Percentiles rank a stretch among this genome's conserved stretches.
phyloP scores from a whole-genome alignment of 352 stramenopile genomes.

The Pythium folliculosum region DNA sequence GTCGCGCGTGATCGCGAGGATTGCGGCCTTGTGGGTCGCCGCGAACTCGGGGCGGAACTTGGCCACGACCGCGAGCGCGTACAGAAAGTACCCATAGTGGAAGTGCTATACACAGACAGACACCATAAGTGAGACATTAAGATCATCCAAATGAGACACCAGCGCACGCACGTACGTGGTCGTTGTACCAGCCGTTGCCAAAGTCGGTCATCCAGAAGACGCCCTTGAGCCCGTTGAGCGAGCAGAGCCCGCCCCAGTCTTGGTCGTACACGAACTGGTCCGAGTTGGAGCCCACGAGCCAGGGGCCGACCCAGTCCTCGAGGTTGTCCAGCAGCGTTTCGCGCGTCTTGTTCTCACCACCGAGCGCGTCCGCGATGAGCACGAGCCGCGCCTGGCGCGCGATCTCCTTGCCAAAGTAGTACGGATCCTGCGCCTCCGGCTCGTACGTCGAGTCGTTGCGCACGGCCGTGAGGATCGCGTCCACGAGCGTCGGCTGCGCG shows the following conservation, averaged over 20 bases:
- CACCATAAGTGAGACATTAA: background rate
- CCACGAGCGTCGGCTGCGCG: slow-evolving; percentile 33
- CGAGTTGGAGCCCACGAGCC: slow-evolving; percentile 72
- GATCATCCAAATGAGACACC: background rate
- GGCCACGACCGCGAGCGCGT: slow-evolving; percentile 77
- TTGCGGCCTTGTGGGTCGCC: slow-evolving; percentile 66
- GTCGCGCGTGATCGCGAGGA: slow-evolving; percentile 76
- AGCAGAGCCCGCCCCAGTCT: slow-evolving; percentile 92
- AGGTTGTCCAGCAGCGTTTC: slow-evolving; percentile 64
- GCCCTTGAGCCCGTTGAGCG: slow-evolving; percentile 88
- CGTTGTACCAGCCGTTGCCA: slow-evolving; percentile 92
- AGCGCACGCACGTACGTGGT: slow-evolving; percentile 76
- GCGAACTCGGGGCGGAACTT: slow-evolving; percentile 79
- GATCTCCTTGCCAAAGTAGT: slow-evolving; percentile 90
- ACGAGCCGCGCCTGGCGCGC: slow-evolving; percentile 68
- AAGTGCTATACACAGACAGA: slow-evolving; percentile 83
- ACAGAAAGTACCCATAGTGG: slow-evolving; percentile 95
- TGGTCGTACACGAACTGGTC: slow-evolving; percentile 93
- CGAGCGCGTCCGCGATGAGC: slow-evolving; percentile 82
- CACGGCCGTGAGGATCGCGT: slow-evolving; percentile 57
- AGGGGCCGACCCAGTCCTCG: slow-evolving; percentile 71
- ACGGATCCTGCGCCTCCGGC: slow-evolving; percentile 64
- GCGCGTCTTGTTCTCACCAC: slow-evolving; percentile 41
- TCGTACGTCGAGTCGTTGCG: slow-evolving; percentile 72
- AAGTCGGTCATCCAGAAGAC: slow-evolving; percentile 92